Evolutionary conservation across 768 basidiomycete genomes (phyloP), one percentile per base, ranked within the genome.

Genomic region (Tulasnella sp.): DNA sequence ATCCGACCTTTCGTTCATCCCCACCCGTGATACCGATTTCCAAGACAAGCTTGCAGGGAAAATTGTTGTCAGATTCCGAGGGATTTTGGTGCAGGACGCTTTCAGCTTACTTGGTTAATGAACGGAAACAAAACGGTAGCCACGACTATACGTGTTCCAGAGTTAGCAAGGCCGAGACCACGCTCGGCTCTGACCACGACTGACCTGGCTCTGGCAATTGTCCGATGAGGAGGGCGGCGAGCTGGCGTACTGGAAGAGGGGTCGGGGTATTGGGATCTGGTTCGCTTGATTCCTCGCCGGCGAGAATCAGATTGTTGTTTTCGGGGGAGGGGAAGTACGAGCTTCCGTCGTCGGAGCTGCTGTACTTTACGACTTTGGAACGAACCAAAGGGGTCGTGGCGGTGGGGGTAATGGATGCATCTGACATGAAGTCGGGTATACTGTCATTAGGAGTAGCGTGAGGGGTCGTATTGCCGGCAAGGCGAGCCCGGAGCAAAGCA

Each of bases 21-120:
- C 81, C 81, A 28, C 69, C 74, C 16, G 81, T 82, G 37, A 82
- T 46, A 37, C 75, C 81, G 12, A 82, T 48, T 34, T 77, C 80
- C 16, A 31, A 28, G 28, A 82, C 75, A 24, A 82, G 80, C 81
- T 82, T 20, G 20, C 1, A 22, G 18, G 18, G 76, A 76, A 22
- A 24, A 46, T 24, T 41, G 12, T 16, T 28, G 28, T 48, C 28
- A 48, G 44, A 16, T 28, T 41, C 24, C 16, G 31, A 73, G 40
- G 14, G n/a, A 41, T 2, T 1, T 37, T 18, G 16, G 11, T 6
- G 11, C 11, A 34, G 24, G 41, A 77, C 28, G 8, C 44, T 7
- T 24, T 18, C 5, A 34, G 24, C 81, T 20, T 58, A 54, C 81
- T 58, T 82, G 42, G 40, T 75, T 81, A 44, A 82, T 77, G 40